Base-by-base conservation (phyloP, 176 grass and related monocot genomes). In the Puya raimondii region DNA sequence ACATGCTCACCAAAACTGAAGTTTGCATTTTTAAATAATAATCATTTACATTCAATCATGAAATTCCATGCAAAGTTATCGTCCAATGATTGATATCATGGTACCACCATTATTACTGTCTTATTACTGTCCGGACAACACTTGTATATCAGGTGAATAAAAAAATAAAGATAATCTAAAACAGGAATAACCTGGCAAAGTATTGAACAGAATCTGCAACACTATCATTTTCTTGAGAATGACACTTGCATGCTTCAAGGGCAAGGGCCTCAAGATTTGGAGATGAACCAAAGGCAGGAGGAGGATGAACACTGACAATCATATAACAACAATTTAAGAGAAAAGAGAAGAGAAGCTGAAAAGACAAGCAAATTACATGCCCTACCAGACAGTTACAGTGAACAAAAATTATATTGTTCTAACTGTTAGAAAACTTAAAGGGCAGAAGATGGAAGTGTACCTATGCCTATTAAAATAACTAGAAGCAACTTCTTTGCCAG, bases 111-210 rank as follows among this genome's bases (percentile, higher is more conserved):
- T 42, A 42, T 42, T 42, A 42, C 33, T 42, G 33, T 42, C 33
- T 29, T 3, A 29, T 29, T 29, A 29, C 27, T 29, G 27, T 29
- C 27, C n/a, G n/a, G 33, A 42, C 4, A 42, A 17, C 57, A 11
- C 11, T 5, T 11, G 49, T 50, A 73, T 18, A 42, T 47, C 49
- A 21, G 67, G 2, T 72, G 23, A 15, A 29, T 2, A 3, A 79
- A 16, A 66, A 14, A 17, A 57, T 23, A 47, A 70, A 12, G 18
- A 68, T 0, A 65, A 23, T 48, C 10, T 9, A 12, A 49, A 73
- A 80, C 12, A 18, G 14, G 61, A 13, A 53, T 64, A 63, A 83
- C 81, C 81, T 72, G 57, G 15, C 47, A 51, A 73, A 68, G 72
- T 14, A 16, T 64, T 22, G 11, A 49, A 68, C 26, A 47, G 50